Conservation (phyloP, 805 yeast species). For the Grigorovia transvaalensis region DNA sequence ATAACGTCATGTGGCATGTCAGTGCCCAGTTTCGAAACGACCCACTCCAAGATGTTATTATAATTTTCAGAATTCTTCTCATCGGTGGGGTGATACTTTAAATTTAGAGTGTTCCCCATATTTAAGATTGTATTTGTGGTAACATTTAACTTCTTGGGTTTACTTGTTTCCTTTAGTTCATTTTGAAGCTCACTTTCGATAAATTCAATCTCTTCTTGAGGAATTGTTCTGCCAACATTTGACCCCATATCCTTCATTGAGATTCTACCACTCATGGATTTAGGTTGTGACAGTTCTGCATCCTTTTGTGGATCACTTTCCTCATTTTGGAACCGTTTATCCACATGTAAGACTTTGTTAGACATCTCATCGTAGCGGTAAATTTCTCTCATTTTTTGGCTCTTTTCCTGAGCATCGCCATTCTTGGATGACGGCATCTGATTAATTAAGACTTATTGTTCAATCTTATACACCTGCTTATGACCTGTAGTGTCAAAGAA, state of each 20-base stretch:
- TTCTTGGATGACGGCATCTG: not conserved
- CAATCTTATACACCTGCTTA: not conserved
- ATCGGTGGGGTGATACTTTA: constrained; percentile 55
- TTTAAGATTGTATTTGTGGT: constrained; percentile 23
- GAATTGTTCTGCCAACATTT: constrained; percentile 4
- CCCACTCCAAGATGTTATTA: constrained; percentile 51
- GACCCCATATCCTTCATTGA: constrained; percentile 62
- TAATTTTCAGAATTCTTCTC: constrained; percentile 41
- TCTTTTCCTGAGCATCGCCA: constrained; percentile 3
- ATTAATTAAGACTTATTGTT: too few relatives aligned
- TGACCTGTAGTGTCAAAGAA: not conserved
- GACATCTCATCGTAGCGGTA: constrained; percentile 69
- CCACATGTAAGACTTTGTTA: constrained; percentile 57
- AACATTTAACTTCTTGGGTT: not conserved
- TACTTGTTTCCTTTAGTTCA: not conserved
- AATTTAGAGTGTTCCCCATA: constrained; percentile 34
- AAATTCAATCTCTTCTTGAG: constrained; percentile 11
- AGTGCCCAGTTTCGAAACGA: constrained; percentile 42
- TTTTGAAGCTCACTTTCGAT: constrained; percentile 12
- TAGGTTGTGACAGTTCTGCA: constrained; percentile 53
- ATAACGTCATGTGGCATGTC: constrained; percentile 73
- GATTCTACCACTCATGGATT: constrained; percentile 62
- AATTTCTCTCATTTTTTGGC: constrained; percentile 23
- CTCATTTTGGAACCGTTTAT: constrained; percentile 39
- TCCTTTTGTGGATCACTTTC: constrained; percentile 32